Percentiles rank a stretch among this genome's conserved stretches.
Evolutionary conservation across 352 stramenopile species (phyloP).

Genomic region (Phytophthora pistaciae): DNA sequence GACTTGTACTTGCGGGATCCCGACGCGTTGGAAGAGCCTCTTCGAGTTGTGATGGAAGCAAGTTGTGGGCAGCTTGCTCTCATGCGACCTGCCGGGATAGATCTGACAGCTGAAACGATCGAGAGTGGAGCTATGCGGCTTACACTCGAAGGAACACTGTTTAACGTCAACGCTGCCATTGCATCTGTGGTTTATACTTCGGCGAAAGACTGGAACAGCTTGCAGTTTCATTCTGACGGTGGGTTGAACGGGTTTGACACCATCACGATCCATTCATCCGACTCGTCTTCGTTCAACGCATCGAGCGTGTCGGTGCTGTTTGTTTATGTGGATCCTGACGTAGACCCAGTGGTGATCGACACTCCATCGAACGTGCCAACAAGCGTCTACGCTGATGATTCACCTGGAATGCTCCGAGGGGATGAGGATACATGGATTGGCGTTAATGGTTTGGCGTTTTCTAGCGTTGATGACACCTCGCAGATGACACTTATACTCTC

Average conservation of each 20-base stretch:
- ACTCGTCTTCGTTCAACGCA: constrained; percentile 46
- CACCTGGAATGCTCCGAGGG: constrained; percentile 37
- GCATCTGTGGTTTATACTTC: constrained; percentile 62
- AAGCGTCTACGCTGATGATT: constrained; percentile 38
- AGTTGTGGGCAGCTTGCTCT: constrained; percentile 49
- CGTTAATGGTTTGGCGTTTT: constrained; percentile 44
- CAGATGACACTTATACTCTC: constrained; percentile 40
- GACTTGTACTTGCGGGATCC: constrained; percentile 61
- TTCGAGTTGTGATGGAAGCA: constrained; percentile 45
- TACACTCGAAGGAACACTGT: constrained; percentile 45
- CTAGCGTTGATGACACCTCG: constrained; percentile 55
- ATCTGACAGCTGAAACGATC: constrained; percentile 20
- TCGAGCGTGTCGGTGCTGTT: constrained; percentile 42
- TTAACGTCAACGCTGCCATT: constrained; percentile 55
- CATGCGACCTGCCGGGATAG: constrained; percentile 27
- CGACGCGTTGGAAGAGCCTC: constrained; percentile 32
- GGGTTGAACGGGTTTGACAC: constrained; percentile 55
- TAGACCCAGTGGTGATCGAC: constrained; percentile 43
- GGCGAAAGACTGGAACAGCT: constrained; percentile 73
- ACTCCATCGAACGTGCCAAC: constrained; percentile 34
- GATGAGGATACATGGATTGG: constrained; percentile 60
- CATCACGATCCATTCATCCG: constrained; percentile 51
- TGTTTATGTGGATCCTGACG: constrained; percentile 42
- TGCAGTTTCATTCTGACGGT: constrained; percentile 33
- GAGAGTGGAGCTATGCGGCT: constrained; percentile 18